phyloP scores from a whole-genome alignment of 352 stramenopile genomes.

The Phytopythium sindhum region DNA sequence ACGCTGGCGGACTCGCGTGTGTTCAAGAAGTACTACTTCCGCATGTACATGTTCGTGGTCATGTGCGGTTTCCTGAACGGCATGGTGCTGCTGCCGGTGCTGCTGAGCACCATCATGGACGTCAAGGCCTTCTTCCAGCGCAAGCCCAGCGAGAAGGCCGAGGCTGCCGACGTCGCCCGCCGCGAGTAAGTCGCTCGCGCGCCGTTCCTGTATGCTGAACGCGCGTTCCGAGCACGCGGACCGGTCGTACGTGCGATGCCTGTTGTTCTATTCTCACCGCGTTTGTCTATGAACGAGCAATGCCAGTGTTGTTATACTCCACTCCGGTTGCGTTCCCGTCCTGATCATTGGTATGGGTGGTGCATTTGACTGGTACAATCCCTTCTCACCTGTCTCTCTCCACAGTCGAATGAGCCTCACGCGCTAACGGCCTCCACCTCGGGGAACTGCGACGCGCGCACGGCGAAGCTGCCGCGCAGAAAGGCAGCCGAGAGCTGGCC shows the following conservation, averaged over 20 bases:
- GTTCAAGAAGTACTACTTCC: slow-evolving; percentile 91
- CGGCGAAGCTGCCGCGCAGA: slow-evolving; percentile 29
- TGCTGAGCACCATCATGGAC: slow-evolving; percentile 53
- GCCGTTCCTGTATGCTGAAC: background rate
- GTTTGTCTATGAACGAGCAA: slow-evolving; percentile 1
- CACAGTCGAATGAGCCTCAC: too few relatives aligned
- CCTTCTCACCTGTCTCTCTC: too few relatives aligned
- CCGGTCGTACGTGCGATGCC: background rate
- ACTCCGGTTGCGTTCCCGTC: too few relatives aligned
- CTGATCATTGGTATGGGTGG: too few relatives aligned
- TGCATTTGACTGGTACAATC: background rate
- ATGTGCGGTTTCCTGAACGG: slow-evolving; percentile 78
- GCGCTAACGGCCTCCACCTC: slow-evolving; percentile 19
- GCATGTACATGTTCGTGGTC: slow-evolving; percentile 86
- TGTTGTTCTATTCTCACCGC: background rate
- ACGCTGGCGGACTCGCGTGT: slow-evolving; percentile 79
- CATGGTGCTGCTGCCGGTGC: slow-evolving; percentile 55
- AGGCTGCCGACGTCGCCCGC: background rate
- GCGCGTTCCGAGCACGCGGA: background rate
- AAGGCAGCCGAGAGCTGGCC: slow-evolving; percentile 48
- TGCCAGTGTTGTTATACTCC: background rate
- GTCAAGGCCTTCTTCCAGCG: slow-evolving; percentile 37
- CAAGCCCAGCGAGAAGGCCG: slow-evolving; percentile 22
- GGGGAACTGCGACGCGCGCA: slow-evolving; percentile 26
- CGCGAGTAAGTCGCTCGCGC: slow-evolving; percentile 12